A percentile compares a stretch with the other conserved stretches of the same genome.
phyloP scores from a whole-genome alignment of 2,329 filamentous ascomycete species.

The Colletotrichum tropicale region DNA sequence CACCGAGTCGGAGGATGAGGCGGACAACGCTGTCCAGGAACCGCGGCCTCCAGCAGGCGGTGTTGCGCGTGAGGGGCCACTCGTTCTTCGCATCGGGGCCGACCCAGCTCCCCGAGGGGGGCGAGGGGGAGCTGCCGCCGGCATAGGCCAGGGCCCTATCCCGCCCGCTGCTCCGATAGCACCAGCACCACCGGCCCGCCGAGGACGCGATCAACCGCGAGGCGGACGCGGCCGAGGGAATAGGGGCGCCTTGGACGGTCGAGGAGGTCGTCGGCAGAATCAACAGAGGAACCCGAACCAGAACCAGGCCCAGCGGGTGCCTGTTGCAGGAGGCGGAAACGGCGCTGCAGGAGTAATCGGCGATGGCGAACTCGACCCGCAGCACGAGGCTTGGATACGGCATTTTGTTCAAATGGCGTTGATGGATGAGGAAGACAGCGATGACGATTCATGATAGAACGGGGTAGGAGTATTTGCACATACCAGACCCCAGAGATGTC shows the following conservation, averaged over 20 bases:
- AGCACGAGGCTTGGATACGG: conserved; percentile 57
- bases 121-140: conserved; percentile 17
- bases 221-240: conserved; percentile 29
- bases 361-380: conserved; percentile 43
- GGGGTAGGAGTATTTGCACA: neutral
- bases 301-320: conserved; percentile 25
- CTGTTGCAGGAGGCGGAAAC: conserved; percentile 4
- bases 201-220: conserved; percentile 12
- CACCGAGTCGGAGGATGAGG: conserved; percentile 32
- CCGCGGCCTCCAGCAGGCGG: conserved; percentile 37
- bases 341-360: neutral
- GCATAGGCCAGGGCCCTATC: conserved; percentile 16
- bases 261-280: conserved; percentile 29
- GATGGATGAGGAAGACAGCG: conserved; percentile 55
- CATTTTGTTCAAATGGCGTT: conserved; percentile 60
- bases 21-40: conserved; percentile 22
- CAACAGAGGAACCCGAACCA: conserved; percentile 28
- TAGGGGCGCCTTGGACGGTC: conserved; percentile 29
- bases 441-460: conserved; percentile 35
- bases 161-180: conserved; percentile 34
- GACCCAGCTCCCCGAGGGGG: conserved; percentile 33
- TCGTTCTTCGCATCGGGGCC: conserved; percentile 59
- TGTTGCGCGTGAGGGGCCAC: conserved; percentile 61
- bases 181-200: conserved; percentile 27
- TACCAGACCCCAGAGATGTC: neutral